Evolutionary conservation across 495 filamentous ascomycete genomes (phyloP).

Genomic region (Neurospora sp.): DNA sequence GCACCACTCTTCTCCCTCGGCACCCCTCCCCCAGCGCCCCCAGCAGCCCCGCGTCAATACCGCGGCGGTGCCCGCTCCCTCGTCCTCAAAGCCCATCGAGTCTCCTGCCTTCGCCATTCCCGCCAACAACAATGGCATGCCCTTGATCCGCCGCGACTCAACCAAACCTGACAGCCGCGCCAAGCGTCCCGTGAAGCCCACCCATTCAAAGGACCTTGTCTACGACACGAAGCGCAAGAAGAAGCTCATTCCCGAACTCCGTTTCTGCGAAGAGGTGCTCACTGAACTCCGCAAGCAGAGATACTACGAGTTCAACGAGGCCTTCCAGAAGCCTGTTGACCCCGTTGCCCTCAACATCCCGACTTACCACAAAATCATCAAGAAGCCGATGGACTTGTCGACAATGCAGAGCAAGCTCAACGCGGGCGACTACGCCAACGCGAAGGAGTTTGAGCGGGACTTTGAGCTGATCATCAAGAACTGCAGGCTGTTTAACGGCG

Average conservation of each 20-base stretch:
- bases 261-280: slow-evolving; percentile 77
- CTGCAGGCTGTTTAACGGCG: slow-evolving; percentile 84
- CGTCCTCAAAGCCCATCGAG: slow-evolving; percentile 23
- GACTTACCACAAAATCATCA: slow-evolving; percentile 83
- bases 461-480: slow-evolving; percentile 77
- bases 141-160: slow-evolving; percentile 84
- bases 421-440: slow-evolving; percentile 68
- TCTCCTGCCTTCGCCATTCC: slow-evolving; percentile 69
- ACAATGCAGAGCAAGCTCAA: slow-evolving; percentile 69
- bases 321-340: slow-evolving; percentile 78
- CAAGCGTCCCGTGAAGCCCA: slow-evolving; percentile 89
- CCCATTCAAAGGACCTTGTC: slow-evolving; percentile 74
- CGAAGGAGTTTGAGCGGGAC: slow-evolving; percentile 79
- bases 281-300: slow-evolving; percentile 69
- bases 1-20: slow-evolving; percentile 36
- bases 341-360: slow-evolving; percentile 93
- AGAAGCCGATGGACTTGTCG: slow-evolving; percentile 88
- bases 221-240: slow-evolving; percentile 83
- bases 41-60: slow-evolving; percentile 14
- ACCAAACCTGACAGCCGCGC: slow-evolving; percentile 64
- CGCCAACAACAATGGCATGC: slow-evolving; percentile 60
- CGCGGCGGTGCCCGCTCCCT: slow-evolving; percentile 6
- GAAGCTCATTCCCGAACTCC: slow-evolving; percentile 80
- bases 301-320: slow-evolving; percentile 49
- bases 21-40: slow-evolving; percentile 15